Conservation (phyloP, 129 eudicot genomes). For the Helichrysum umbraculigerum region DNA sequence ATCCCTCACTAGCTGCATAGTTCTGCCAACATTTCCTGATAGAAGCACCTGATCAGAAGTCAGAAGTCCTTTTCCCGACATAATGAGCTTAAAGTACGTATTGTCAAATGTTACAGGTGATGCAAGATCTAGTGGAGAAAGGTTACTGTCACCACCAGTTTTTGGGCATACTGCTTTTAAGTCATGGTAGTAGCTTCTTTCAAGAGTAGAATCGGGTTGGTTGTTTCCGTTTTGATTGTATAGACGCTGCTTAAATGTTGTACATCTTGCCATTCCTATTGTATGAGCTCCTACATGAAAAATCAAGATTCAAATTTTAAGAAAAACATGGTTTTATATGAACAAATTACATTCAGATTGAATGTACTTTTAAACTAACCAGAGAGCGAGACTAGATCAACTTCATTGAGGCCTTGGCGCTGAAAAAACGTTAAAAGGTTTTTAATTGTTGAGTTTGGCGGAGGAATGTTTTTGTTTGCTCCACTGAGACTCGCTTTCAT, state of each 20-base stretch:
- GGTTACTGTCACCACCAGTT: slow-evolving; percentile 70
- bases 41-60: slow-evolving; percentile 77
- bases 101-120: slow-evolving; percentile 83
- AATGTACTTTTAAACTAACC: slow-evolving; percentile 40
- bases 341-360: slow-evolving; percentile 24
- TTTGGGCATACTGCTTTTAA: slow-evolving; percentile 67
- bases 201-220: slow-evolving; percentile 76
- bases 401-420: slow-evolving; percentile 68
- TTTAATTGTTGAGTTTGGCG: slow-evolving; percentile 76
- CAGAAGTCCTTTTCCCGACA: slow-evolving; percentile 86
- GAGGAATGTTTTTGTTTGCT: slow-evolving; percentile 71
- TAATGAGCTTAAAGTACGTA: slow-evolving; percentile 77
- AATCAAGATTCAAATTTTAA: too few species aligned
- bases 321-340: background rate
- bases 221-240: slow-evolving; percentile 84
- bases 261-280: slow-evolving; percentile 89
- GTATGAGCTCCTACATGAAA: slow-evolving; percentile 69
- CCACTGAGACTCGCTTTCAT: slow-evolving; percentile 67
- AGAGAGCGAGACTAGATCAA: slow-evolving; percentile 90
- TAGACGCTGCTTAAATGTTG: slow-evolving; percentile 69
- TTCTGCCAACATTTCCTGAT: slow-evolving; percentile 55
- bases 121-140: slow-evolving; percentile 71
- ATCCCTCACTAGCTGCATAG: slow-evolving; percentile 54
- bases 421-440: slow-evolving; percentile 55
- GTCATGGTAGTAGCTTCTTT: slow-evolving; percentile 74